A percentile compares a stretch with the other conserved stretches of the same genome.
Conservation (phyloP, 2,329 filamentous ascomycete genomes). For the Nannizziopsis arthrosporioides region DNA sequence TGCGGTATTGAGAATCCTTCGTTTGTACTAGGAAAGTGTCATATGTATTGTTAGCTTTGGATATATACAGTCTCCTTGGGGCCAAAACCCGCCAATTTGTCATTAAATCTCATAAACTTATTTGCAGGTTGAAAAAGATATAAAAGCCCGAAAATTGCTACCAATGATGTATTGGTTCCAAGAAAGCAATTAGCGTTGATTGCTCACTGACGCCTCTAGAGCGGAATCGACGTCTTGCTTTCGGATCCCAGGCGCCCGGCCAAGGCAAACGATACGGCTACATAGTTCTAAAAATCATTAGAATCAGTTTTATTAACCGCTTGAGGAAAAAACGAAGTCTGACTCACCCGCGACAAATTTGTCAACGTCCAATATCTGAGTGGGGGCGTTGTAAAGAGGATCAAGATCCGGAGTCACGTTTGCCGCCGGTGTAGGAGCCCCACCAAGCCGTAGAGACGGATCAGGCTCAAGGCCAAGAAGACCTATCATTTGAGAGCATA, state of each 20-base stretch:
- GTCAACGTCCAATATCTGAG: conserved; percentile 19
- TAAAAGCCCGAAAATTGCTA: too few species aligned
- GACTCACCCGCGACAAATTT: conserved; percentile 22
- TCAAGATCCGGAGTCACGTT: background rate
- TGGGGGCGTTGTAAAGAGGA: background rate
- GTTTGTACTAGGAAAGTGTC: too few species aligned
- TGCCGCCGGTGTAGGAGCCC: background rate
- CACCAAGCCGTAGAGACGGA: background rate
- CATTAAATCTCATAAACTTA: too few species aligned
- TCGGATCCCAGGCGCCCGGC: conserved; percentile 27
- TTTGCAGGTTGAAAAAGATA: too few species aligned
- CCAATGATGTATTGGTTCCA: background rate
- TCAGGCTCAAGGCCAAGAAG: conserved; percentile 4
- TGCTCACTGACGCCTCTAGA: conserved; percentile 14
- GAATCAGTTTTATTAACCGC: background rate
- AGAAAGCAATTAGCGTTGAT: background rate
- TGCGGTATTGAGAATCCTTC: too few species aligned
- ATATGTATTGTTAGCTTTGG: too few species aligned
- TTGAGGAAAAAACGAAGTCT: background rate
- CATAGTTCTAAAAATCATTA: background rate
- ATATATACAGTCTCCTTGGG: too few species aligned
- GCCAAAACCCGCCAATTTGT: too few species aligned
- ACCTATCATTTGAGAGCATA: conserved; percentile 3
- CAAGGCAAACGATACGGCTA: conserved; percentile 22
- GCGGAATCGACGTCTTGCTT: conserved; percentile 25